These are phyloP conservation scores for Podila horticola DNA, from an alignment of 192 early-diverging fungal genomes.

Conservation along the genomic window DNA sequence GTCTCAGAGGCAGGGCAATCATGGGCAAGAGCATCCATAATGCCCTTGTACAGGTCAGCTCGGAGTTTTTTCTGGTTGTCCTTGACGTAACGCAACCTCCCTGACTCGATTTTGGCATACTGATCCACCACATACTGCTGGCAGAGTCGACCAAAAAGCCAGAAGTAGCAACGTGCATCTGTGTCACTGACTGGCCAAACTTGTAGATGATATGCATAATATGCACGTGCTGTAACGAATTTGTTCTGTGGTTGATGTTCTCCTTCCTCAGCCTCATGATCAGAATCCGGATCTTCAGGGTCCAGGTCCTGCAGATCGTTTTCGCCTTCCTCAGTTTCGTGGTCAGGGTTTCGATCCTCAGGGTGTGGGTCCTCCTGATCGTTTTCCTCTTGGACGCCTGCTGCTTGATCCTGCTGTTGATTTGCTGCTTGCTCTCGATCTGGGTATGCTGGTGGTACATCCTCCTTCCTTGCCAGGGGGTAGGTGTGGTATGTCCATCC, in stretches of 20 bases:
- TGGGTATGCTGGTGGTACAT: not conserved
- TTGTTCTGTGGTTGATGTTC: too few species aligned
- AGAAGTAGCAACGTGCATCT: slow-evolving; percentile 12
- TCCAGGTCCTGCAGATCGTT: too few species aligned
- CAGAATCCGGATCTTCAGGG: not conserved
- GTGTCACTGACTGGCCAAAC: slow-evolving; percentile 7
- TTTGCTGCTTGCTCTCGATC: not conserved
- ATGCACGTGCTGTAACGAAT: not conserved
- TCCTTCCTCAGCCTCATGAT: not conserved
- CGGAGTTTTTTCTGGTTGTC: slow-evolving; percentile 14
- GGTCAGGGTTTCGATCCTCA: too few species aligned
- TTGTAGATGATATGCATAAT: slow-evolving; percentile 29
- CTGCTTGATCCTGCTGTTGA: too few species aligned
- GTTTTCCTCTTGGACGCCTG: too few species aligned
- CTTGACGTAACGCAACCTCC: slow-evolving; percentile 6
- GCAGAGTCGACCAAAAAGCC: slow-evolving; percentile 9
- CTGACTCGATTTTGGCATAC: slow-evolving; percentile 22
- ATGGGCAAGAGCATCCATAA: slow-evolving; percentile 1
- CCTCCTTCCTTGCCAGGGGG: not conserved
- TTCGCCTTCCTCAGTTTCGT: too few species aligned
- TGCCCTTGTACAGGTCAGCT: slow-evolving; percentile 2
- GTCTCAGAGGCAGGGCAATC: not conserved
- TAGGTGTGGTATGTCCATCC: slow-evolving; percentile 1
- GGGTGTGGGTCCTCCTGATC: too few species aligned
- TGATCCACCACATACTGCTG: slow-evolving; percentile 28